Evolutionary conservation across 2,329 filamentous ascomycete species (phyloP).

Genomic region (Tolypocladium paradoxum): DNA sequence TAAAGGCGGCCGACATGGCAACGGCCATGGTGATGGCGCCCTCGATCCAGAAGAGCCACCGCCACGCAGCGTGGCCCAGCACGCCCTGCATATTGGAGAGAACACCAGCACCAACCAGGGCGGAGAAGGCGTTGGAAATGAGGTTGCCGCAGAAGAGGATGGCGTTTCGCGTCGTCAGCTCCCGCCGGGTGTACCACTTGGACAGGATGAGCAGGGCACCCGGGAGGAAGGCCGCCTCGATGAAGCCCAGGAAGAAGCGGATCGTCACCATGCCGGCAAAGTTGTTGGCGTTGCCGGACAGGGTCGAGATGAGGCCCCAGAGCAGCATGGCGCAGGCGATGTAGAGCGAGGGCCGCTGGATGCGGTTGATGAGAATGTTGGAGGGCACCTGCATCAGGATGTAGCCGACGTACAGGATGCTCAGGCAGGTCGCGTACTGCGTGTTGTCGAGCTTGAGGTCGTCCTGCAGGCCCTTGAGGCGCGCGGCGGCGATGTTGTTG

Average conservation of each 20-base stretch:
- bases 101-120: slow-evolving; percentile 47
- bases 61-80: slow-evolving; percentile 44
- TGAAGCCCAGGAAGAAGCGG: slow-evolving; percentile 50
- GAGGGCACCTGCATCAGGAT: slow-evolving; percentile 52
- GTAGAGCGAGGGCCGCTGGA: slow-evolving; percentile 39
- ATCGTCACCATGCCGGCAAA: slow-evolving; percentile 44
- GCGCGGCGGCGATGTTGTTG: slow-evolving; percentile 58
- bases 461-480: slow-evolving; percentile 51
- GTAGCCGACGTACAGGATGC: slow-evolving; percentile 57
- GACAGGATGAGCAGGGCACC: slow-evolving; percentile 53
- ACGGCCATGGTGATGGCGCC: slow-evolving; percentile 39
- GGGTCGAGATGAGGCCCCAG: slow-evolving; percentile 50
- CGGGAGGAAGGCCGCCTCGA: slow-evolving; percentile 55
- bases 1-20: slow-evolving; percentile 33
- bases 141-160: slow-evolving; percentile 50
- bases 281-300: slow-evolving; percentile 39
- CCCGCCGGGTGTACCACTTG: slow-evolving; percentile 55
- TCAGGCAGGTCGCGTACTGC: slow-evolving; percentile 53
- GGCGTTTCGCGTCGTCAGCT: slow-evolving; percentile 42
- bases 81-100: slow-evolving; percentile 46
- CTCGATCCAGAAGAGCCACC: slow-evolving; percentile 52
- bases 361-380: slow-evolving; percentile 47
- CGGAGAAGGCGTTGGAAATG: slow-evolving; percentile 49
- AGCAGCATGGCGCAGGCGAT: slow-evolving; percentile 41
- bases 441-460: slow-evolving; percentile 45